Evolutionary conservation across 129 eudicot species (phyloP).

Genomic region (Heracleum sosnowskyi): DNA sequence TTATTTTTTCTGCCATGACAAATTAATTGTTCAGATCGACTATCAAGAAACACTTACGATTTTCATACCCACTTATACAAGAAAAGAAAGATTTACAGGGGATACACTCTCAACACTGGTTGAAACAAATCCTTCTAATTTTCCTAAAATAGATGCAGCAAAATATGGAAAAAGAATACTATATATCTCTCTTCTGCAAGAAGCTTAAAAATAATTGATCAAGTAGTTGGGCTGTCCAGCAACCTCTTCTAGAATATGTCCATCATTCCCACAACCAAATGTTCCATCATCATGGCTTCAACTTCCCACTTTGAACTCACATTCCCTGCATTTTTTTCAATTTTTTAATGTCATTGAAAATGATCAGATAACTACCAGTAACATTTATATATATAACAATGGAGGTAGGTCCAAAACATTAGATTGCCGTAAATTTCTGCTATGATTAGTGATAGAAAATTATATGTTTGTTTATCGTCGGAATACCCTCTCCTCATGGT

Average conservation of each 20-base stretch:
- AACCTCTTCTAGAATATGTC: slow-evolving; percentile 22
- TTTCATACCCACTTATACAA: neutral
- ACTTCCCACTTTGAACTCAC: slow-evolving; percentile 26
- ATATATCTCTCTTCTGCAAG: neutral
- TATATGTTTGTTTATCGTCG: too few relatives aligned
- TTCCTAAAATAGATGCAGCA: neutral
- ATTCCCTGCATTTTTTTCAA: slow-evolving; percentile 24
- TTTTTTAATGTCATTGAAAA: neutral
- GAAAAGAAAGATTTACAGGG: neutral
- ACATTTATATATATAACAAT: neutral
- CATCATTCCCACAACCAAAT: slow-evolving; percentile 54
- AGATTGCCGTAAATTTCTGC: neutral
- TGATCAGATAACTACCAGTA: neutral
- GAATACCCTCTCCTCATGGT: too few relatives aligned
- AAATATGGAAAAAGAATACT: neutral
- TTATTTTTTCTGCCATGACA: neutral
- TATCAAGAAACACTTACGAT: neutral
- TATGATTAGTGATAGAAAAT: neutral
- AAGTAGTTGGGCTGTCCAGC: neutral
- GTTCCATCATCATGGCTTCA: slow-evolving; percentile 56
- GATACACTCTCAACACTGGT: neutral
- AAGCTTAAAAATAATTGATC: neutral
- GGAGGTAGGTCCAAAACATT: neutral
- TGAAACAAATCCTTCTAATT: neutral
- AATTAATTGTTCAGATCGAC: neutral